Base-by-base conservation (phyloP, 192 early-diverging fungal species). In the Backusella westeae region DNA sequence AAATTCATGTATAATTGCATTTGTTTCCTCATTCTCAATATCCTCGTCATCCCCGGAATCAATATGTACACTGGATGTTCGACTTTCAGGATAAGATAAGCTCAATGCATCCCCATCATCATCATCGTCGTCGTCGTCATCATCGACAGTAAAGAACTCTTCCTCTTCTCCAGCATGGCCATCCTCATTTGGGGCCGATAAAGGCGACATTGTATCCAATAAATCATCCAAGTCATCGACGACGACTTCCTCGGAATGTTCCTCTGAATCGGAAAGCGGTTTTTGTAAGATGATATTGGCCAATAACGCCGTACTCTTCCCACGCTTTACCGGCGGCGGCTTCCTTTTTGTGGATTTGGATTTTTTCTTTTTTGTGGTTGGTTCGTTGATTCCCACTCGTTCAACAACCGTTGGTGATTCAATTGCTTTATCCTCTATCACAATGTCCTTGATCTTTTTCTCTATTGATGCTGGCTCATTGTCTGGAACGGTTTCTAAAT, bases 1-100 rank as follows among this genome's bases (percentile, higher is more conserved):
- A 7, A 80, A 41, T 15, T 81, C 80, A 15, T 68, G 72, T 65
- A 81, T 81, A 35, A 78, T 56, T 2, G 80, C 80, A 34, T 65
- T 53, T 67, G 79, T 78, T 59, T 83, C 82, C 52, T 80, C 78
- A 15, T 78, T 56, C 34, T 83, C 81, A 69, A 79, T 74, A 59
- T 79, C 75, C 15, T 79, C 81, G 42, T 78, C 74, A 21, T 79
- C 81, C 2, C 70, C 81, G 34, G 75, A 79, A 34, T 77, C 77
- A 34, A 83, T 74, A 46, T 81, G 75, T 12, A 76, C 66, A 29
- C 76, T 77, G 0, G 75, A 77, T 6, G 76, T 63, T 52, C 68
- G 29, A 41, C 41, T 71, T 14, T 72, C 71, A 10, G 71, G 34
- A 72, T 72, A 72, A 19, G 71, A 35, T n/a, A 46, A 53, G 8